A percentile compares a stretch with the other conserved stretches of the same genome.
Conservation (phyloP, 257 asterid species). For the Solanum sparsipilum region DNA sequence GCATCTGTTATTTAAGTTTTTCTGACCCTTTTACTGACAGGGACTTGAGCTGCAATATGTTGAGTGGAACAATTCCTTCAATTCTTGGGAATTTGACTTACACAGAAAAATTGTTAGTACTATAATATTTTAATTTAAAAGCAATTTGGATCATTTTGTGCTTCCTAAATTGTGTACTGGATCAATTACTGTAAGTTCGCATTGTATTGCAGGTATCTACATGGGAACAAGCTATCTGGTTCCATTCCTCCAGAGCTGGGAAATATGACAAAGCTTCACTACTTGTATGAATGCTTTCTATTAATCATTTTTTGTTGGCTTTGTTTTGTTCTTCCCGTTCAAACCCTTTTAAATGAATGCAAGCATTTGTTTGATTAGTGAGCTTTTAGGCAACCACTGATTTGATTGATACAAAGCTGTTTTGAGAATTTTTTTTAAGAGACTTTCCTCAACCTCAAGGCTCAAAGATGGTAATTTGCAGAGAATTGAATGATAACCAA, state of each 20-base stretch:
- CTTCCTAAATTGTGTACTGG: background rate
- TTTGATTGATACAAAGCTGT: background rate
- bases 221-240: constrained; percentile 80
- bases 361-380: background rate
- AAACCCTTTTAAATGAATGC: background rate
- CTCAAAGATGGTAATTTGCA: constrained; percentile 1
- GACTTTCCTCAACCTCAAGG: background rate
- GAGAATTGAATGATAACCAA: constrained; percentile 82
- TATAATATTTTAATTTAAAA: background rate
- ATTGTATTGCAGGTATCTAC: constrained; percentile 55
- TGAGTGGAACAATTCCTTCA: constrained; percentile 84
- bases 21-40: constrained; percentile 16
- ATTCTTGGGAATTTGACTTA: constrained; percentile 86
- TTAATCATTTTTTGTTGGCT: background rate
- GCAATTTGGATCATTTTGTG: background rate
- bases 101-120: constrained; percentile 83
- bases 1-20: background rate
- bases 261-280: constrained; percentile 93
- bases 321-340: background rate
- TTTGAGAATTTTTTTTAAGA: background rate
- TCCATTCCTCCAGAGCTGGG: constrained; percentile 92
- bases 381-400: background rate
- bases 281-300: constrained; percentile 34
- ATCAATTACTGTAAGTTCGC: background rate
- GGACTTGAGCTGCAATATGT: constrained; percentile 75